These are phyloP conservation scores for Solanum tacnaense DNA, from an alignment of 257 asterid species.

Conservation along the genomic window DNA sequence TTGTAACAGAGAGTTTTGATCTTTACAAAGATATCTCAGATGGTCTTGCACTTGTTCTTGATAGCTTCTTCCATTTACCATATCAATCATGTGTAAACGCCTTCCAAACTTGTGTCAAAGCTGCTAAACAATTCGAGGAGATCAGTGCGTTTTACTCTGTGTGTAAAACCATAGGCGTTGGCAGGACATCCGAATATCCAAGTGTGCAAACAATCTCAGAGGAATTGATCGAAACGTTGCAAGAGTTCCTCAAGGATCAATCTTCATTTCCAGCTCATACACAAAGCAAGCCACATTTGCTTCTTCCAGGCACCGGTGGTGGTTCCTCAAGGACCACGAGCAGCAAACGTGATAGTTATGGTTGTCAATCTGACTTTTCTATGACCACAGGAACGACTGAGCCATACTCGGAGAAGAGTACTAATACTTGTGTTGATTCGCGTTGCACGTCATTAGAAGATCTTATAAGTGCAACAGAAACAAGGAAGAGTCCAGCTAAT, in stretches of 20 bases:
- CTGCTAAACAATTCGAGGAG: conserved; percentile 62
- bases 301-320: background rate
- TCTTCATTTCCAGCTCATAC: conserved; percentile 45
- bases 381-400: conserved; percentile 15
- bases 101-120: conserved; percentile 66
- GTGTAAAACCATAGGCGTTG: conserved; percentile 59
- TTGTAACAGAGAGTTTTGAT: conserved; percentile 70
- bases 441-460: conserved; percentile 57
- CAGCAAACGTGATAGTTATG: conserved; percentile 15
- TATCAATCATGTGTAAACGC: conserved; percentile 57
- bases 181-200: conserved; percentile 64
- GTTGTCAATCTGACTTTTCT: conserved; percentile 44
- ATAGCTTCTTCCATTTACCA: conserved; percentile 62
- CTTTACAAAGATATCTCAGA: conserved; percentile 68
- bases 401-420: conserved; percentile 15
- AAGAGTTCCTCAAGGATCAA: conserved; percentile 70
- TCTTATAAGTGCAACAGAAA: conserved; percentile 50
- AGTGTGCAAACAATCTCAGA: conserved; percentile 54
- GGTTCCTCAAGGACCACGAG: background rate
- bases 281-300: background rate
- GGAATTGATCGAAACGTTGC: conserved; percentile 58
- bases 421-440: conserved; percentile 19
- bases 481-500: conserved; percentile 29
- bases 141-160: conserved; percentile 37
- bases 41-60: conserved; percentile 57